Conservation (phyloP, 164 flowering plant genomes). For the Chimonanthus praecox region DNA sequence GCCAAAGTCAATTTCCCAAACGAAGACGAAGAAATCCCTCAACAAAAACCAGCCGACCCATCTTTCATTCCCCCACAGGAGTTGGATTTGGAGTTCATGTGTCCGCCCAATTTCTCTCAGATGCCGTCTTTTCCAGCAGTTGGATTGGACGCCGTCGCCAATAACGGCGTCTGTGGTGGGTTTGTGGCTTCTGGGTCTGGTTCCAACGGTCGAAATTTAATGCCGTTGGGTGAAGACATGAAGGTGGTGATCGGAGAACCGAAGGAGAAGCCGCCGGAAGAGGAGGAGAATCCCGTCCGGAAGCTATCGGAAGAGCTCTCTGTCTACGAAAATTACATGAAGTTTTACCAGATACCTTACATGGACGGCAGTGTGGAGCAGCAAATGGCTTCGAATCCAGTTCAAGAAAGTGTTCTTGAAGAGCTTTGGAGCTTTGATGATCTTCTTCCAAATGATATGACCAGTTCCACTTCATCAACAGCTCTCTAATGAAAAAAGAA, state of each 20-base stretch:
- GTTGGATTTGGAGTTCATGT: slow-evolving; percentile 16
- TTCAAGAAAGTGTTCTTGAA: slow-evolving; percentile 33
- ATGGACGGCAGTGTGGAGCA: slow-evolving; percentile 36
- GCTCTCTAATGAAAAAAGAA: background rate
- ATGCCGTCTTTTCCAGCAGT: background rate
- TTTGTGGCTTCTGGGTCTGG: slow-evolving; percentile 13
- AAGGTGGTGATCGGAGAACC: background rate
- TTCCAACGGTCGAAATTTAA: slow-evolving; percentile 10
- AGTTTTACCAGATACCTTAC: slow-evolving; percentile 69
- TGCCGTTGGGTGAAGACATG: background rate
- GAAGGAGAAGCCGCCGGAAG: slow-evolving; percentile 5
- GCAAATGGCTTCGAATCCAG: background rate
- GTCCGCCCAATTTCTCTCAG: slow-evolving; percentile 14
- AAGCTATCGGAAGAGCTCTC: slow-evolving; percentile 69
- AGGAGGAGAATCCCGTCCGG: slow-evolving; percentile 35
- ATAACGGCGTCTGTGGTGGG: background rate
- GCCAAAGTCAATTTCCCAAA: slow-evolving; percentile 93
- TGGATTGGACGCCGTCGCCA: background rate
- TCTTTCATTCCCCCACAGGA: background rate
- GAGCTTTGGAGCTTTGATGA: slow-evolving; percentile 69
- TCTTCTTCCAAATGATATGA: slow-evolving; percentile 1
- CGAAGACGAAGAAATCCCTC: slow-evolving; percentile 29
- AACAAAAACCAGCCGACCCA: background rate
- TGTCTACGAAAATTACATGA: slow-evolving; percentile 73
- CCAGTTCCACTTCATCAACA: background rate